Conservation (phyloP, 768 basidiomycete genomes). For the Calocybe cyanea region DNA sequence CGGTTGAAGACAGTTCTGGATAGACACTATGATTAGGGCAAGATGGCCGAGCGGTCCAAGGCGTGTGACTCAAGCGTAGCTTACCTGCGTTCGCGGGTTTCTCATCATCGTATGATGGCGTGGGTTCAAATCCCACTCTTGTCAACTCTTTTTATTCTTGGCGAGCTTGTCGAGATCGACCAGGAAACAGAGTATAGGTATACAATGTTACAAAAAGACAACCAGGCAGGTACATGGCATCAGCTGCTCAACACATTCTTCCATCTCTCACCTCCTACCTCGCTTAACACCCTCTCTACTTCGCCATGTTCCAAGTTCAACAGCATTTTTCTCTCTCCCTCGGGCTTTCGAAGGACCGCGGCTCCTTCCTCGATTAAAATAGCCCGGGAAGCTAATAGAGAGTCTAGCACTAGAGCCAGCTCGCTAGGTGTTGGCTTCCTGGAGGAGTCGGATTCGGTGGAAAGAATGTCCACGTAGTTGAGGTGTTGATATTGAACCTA, state of each 20-base stretch:
- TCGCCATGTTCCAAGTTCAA: conserved; percentile 84
- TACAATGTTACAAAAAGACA: too few relatives aligned
- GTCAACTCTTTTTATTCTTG: conserved; percentile 1
- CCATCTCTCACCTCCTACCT: conserved; percentile 71
- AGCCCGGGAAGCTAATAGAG: conserved; percentile 73
- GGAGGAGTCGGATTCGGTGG: conserved; percentile 51
- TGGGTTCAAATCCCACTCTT: conserved; percentile 9
- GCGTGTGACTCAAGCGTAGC: conserved; percentile 51
- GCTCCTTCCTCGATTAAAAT: conserved; percentile 67
- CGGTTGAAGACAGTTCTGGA: too few relatives aligned
- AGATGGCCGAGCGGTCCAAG: conserved; percentile 46
- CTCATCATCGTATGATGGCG: conserved; percentile 8
- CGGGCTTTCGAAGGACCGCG: conserved; percentile 48
- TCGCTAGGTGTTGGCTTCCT: conserved; percentile 60
- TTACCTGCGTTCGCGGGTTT: conserved; percentile 20
- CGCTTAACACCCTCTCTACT: conserved; percentile 80
- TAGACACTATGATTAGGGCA: conserved; percentile 23
- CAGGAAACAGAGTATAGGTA: too few relatives aligned
- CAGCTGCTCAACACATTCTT: conserved; percentile 43
- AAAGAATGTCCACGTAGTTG: conserved; percentile 62
- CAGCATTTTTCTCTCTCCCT: conserved; percentile 66
- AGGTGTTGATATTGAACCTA: conserved; percentile 73
- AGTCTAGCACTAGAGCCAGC: conserved; percentile 66
- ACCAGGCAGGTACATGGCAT: too few relatives aligned
- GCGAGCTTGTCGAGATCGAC: too few relatives aligned